Evolutionary conservation across 768 basidiomycete genomes (phyloP), one percentile per base, ranked within the genome.

Genomic region (Suillus tomentosus): DNA sequence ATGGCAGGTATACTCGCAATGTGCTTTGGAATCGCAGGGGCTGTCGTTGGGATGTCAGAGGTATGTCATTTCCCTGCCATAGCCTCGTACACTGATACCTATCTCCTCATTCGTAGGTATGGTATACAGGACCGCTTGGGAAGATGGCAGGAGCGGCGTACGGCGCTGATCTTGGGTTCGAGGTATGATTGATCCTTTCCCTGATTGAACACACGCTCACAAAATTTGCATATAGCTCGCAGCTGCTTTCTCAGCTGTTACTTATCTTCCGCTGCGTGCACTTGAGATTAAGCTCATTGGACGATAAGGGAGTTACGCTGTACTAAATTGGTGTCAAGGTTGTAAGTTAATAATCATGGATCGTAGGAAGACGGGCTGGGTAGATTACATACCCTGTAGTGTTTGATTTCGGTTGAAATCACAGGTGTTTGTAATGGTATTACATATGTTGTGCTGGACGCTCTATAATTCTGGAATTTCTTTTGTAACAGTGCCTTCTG

Each of bases 91-190:
- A 60, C 31, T 58, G 24, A 27, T 61, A 15, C n/a, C n/a, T 3
- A 27, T 51, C 9, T n/a, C 27, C 17, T 31, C 2, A 13, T 39
- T 36, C 15, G 5, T 59, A 76, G 71, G 72, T 75, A 4, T 85
- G 84, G 83, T 85, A 84, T 63, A 81, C 78, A 1, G 85, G 85
- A 1, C 84, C 84, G 0, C 68, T 85, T 3, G 85, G 78, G 1
- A 71, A 69, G 55, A 63, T 77, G 53, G 80, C 82, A 5, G 82
- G 83, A 14, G 84, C 82, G 0, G 27, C 51, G 51, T 53, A 53
- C 5, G 51, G 51, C 5, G 51, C 51, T 53, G 85, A 86, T 68
- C 75, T 86, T 36, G 85, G 85, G 40, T 85, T 86, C 62, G 85
- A 85, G 76, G 81, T 84, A 45, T 40, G 77, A 54, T 43, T 40